phyloP scores from a whole-genome alignment of 257 asterid species.

The Lithospermum erythrorhizon region DNA sequence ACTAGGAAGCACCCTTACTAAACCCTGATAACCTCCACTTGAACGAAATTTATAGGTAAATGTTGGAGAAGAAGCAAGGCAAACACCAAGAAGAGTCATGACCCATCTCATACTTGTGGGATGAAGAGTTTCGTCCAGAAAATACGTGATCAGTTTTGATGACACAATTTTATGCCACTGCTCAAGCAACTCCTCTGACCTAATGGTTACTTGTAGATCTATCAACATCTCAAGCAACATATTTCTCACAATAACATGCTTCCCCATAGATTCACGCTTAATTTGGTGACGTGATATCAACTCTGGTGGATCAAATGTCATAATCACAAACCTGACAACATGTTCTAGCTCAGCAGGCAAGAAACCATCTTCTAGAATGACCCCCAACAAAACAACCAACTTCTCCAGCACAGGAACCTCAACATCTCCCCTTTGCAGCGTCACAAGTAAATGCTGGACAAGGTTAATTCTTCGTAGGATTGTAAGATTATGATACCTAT shows the following conservation, averaged over 20 bases:
- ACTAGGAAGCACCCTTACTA: constrained; percentile 89
- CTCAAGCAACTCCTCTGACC: constrained; percentile 94
- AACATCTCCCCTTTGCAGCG: constrained; percentile 97
- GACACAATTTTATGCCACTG: constrained; percentile 99
- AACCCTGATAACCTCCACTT: constrained; percentile 97
- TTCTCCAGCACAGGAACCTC: constrained; percentile 95
- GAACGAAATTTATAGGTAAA: constrained; percentile 87
- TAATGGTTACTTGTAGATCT: constrained; percentile 94
- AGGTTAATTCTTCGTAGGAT: constrained; percentile 92
- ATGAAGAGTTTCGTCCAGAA: constrained; percentile 97
- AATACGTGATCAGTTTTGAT: constrained; percentile 74
- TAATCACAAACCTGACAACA: constrained; percentile 87
- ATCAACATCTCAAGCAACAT: constrained; percentile 98
- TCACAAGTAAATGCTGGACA: constrained; percentile 90
- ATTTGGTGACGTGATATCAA: constrained; percentile 50
- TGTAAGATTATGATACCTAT: constrained; percentile 92
- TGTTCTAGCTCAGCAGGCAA: constrained; percentile 93
- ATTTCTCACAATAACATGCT: constrained; percentile 94
- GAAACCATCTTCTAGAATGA: constrained; percentile 92
- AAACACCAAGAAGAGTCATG: constrained; percentile 96
- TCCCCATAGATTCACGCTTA: constrained; percentile 83
- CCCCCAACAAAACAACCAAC: constrained; percentile 79
- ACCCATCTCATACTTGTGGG: constrained; percentile 99
- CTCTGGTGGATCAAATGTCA: constrained; percentile 95
- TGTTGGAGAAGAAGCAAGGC: constrained; percentile 94